A percentile compares a stretch with the other conserved stretches of the same genome.
phyloP scores from a whole-genome alignment of 352 stramenopile species.

The Pythium rishiriense region DNA sequence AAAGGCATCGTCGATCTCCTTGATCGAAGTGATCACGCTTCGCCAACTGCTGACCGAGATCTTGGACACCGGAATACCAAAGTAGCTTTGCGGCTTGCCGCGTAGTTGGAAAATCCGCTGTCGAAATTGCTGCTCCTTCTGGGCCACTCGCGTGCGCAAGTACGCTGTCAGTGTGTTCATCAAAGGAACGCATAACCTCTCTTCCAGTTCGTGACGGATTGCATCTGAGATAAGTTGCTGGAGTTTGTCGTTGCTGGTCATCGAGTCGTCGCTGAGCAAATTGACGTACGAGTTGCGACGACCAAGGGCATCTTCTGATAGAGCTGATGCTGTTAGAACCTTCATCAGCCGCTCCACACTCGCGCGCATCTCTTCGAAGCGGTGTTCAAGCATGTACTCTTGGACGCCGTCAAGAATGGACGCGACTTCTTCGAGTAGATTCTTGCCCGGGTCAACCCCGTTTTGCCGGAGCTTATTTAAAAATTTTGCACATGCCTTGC shows the following conservation, averaged over 20 bases:
- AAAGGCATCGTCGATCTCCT: slow-evolving; percentile 83
- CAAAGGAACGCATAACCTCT: slow-evolving; percentile 76
- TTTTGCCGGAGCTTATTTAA: slow-evolving; percentile 54
- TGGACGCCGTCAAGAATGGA: slow-evolving; percentile 81
- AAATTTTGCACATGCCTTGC: slow-evolving; percentile 80
- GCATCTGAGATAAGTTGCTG: slow-evolving; percentile 79
- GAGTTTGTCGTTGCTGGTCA: slow-evolving; percentile 74
- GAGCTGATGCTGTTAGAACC: slow-evolving; percentile 27
- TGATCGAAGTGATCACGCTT: slow-evolving; percentile 67
- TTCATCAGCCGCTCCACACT: slow-evolving; percentile 69
- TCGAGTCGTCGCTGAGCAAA: slow-evolving; percentile 51
- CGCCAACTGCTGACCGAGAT: slow-evolving; percentile 80
- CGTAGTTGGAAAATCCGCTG: slow-evolving; percentile 63
- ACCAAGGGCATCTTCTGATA: slow-evolving; percentile 16
- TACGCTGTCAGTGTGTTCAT: slow-evolving; percentile 58
- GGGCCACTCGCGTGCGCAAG: slow-evolving; percentile 46
- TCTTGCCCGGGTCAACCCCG: slow-evolving; percentile 45
- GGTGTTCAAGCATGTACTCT: slow-evolving; percentile 87
- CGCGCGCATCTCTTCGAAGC: slow-evolving; percentile 73
- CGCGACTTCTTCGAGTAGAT: slow-evolving; percentile 70
- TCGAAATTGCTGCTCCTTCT: slow-evolving; percentile 78
- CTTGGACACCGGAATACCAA: slow-evolving; percentile 77
- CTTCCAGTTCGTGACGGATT: slow-evolving; percentile 82
- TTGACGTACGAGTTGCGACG: slow-evolving; percentile 73
- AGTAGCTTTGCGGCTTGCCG: slow-evolving; percentile 79